Evolutionary conservation across 768 basidiomycete genomes (phyloP).

Genomic region (Kwoniella shandongensis): DNA sequence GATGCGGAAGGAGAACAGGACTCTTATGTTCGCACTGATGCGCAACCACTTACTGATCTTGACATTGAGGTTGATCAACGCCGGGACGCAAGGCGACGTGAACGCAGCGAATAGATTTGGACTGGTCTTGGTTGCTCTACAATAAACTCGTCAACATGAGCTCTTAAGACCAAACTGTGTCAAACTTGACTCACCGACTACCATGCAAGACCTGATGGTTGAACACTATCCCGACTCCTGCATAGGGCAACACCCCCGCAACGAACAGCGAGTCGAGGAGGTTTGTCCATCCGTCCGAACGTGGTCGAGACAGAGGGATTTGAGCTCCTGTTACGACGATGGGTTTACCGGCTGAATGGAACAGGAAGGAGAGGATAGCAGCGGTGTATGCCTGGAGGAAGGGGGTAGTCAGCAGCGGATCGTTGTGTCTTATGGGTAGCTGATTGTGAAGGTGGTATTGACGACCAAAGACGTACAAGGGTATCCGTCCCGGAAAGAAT

Average conservation of each 20-base stretch:
- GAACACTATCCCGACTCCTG: conserved; percentile 46
- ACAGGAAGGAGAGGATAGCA: conserved; percentile 45
- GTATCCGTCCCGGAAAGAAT: conserved; percentile 48
- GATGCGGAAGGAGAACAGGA: background rate
- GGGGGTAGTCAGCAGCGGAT: too few relatives aligned
- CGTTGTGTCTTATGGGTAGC: too few relatives aligned
- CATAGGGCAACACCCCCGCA: conserved; percentile 35
- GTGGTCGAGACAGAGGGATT: conserved; percentile 40
- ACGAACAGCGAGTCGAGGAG: conserved; percentile 43
- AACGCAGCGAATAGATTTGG: conserved; percentile 44
- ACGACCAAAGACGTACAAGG: conserved; percentile 24
- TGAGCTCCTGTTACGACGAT: conserved; percentile 47
- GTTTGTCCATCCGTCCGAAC: conserved; percentile 48
- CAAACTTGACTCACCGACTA: conserved; percentile 23
- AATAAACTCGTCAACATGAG: background rate
- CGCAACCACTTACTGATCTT: conserved; percentile 42
- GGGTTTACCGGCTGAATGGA: conserved; percentile 42
- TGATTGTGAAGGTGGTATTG: background rate
- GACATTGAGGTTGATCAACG: conserved; percentile 44
- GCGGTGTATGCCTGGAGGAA: conserved; percentile 47
- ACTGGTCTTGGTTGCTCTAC: conserved; percentile 41
- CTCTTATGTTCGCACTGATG: too few relatives aligned
- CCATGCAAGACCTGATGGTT: conserved; percentile 43
- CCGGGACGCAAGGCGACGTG: conserved; percentile 38
- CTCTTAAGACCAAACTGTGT: background rate